A percentile compares a stretch with the other conserved stretches of the same genome.
These are phyloP conservation scores for Coemansia sp. DNA, from an alignment of 192 early-diverging fungal genomes.

Conservation along the genomic window DNA sequence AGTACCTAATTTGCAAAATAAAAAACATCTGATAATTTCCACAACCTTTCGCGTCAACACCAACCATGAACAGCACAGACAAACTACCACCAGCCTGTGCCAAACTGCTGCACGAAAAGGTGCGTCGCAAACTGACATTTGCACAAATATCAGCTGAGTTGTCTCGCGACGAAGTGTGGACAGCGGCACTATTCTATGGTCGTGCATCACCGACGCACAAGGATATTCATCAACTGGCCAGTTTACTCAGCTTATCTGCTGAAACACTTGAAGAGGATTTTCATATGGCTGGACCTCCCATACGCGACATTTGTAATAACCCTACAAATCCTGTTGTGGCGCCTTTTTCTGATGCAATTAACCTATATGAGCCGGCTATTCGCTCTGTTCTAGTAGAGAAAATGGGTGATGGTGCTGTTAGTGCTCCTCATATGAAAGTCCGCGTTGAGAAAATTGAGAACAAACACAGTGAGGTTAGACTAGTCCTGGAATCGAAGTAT, in stretches of 20 bases:
- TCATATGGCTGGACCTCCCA: slow-evolving; percentile 37
- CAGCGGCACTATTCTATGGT: slow-evolving; percentile 68
- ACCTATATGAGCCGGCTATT: slow-evolving; percentile 44
- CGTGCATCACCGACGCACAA: slow-evolving; percentile 57
- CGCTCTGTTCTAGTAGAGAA: slow-evolving; percentile 39
- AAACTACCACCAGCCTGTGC: slow-evolving; percentile 37
- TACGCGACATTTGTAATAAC: slow-evolving; percentile 10
- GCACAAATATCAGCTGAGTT: slow-evolving; percentile 57
- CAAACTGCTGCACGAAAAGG: slow-evolving; percentile 47
- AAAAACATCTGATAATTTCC: not conserved
- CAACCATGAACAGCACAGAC: slow-evolving; percentile 21
- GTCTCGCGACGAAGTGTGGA: slow-evolving; percentile 64
- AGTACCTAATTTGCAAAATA: not conserved
- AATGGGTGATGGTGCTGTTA: slow-evolving; percentile 46
- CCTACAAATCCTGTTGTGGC: slow-evolving; percentile 24
- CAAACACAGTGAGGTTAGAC: slow-evolving; percentile 20
- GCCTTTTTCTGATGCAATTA: slow-evolving; percentile 46
- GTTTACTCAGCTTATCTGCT: slow-evolving; percentile 42
- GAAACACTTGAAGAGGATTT: slow-evolving; percentile 50
- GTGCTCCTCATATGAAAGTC: slow-evolving; percentile 30
- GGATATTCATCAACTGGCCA: slow-evolving; percentile 39
- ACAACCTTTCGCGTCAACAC: not conserved
- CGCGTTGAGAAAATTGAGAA: slow-evolving; percentile 30
- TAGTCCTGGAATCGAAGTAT: slow-evolving; percentile 35
- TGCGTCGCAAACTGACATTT: slow-evolving; percentile 54